Conservation (phyloP, 2,329 filamentous ascomycete species). For the Penicillium sp. region DNA sequence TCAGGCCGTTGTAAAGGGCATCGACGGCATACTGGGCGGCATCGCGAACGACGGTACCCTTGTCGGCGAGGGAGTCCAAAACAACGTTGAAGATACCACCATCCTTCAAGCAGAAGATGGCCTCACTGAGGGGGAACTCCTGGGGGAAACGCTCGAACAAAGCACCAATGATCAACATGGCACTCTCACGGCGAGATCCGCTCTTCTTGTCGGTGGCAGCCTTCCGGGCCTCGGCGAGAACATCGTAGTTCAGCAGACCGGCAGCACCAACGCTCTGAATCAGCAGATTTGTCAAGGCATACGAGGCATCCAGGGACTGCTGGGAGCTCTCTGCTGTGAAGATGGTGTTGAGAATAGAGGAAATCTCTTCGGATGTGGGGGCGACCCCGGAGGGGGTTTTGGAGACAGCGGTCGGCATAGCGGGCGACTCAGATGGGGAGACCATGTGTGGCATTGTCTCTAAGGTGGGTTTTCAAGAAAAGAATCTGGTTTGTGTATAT, state of each 20-base stretch:
- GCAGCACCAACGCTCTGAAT: conserved; percentile 66
- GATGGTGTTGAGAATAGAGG: conserved; percentile 64
- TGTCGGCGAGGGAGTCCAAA: conserved; percentile 85
- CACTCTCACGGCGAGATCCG: conserved; percentile 78
- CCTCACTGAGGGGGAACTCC: conserved; percentile 75
- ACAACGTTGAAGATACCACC: conserved; percentile 70
- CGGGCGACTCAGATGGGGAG: conserved; percentile 41
- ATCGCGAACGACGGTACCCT: conserved; percentile 83
- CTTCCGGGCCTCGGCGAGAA: conserved; percentile 68
- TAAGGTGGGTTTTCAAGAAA: not conserved
- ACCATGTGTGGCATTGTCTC: conserved; percentile 51
- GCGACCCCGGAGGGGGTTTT: conserved; percentile 50
- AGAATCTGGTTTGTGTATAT: conserved; percentile 10
- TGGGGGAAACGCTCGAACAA: conserved; percentile 87
- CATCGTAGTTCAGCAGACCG: conserved; percentile 62
- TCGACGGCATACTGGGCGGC: conserved; percentile 93
- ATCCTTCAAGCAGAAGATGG: conserved; percentile 79
- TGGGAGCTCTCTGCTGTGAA: conserved; percentile 70
- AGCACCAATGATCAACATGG: conserved; percentile 92
- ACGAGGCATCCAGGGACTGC: conserved; percentile 67
- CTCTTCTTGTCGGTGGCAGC: conserved; percentile 93
- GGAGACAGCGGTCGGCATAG: conserved; percentile 50
- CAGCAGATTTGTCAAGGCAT: conserved; percentile 64
- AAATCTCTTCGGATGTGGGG: conserved; percentile 67
- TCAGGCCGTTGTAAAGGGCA: conserved; percentile 76